A percentile compares a stretch with the other conserved stretches of the same genome.
phyloP scores from a whole-genome alignment of 129 eudicot species.

The Scalesia atractyloides region DNA sequence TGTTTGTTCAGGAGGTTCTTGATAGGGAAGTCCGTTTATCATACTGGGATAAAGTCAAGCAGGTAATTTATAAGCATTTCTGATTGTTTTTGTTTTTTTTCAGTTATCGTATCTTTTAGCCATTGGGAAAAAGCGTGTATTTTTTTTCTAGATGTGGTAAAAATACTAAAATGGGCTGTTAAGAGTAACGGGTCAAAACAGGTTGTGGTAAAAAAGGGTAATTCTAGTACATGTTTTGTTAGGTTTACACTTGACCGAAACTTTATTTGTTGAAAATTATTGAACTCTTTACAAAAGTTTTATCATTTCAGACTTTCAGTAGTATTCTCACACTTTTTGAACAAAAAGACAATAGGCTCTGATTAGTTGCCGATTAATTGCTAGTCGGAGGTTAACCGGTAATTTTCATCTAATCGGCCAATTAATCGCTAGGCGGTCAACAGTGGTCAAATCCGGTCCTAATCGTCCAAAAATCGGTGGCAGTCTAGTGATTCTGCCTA shows the following conservation, averaged over 20 bases:
- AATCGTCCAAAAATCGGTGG: too few species aligned
- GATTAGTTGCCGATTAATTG: too few species aligned
- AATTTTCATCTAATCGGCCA: too few species aligned
- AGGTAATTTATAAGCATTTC: slow-evolving; percentile 46
- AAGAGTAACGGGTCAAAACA: background rate
- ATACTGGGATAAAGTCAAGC: slow-evolving; percentile 94
- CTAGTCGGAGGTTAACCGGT: too few species aligned
- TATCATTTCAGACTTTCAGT: background rate
- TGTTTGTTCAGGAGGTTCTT: slow-evolving; percentile 95
- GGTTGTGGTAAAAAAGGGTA: background rate
- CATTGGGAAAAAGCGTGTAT: background rate
- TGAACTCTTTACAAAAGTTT: background rate
- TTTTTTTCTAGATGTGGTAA: background rate
- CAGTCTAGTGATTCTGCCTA: too few species aligned
- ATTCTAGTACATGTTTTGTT: background rate
- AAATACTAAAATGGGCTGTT: background rate
- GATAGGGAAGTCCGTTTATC: slow-evolving; percentile 98
- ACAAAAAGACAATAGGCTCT: background rate
- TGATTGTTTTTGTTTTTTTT: background rate
- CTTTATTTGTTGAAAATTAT: background rate
- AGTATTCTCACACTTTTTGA: background rate
- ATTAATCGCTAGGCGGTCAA: too few species aligned
- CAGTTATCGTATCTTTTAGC: slow-evolving; percentile 1
- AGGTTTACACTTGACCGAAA: background rate
- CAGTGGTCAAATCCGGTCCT: too few species aligned